Evolutionary conservation across 2,329 filamentous ascomycete species (phyloP).

Genomic region (Trichothecium sympodiale): DNA sequence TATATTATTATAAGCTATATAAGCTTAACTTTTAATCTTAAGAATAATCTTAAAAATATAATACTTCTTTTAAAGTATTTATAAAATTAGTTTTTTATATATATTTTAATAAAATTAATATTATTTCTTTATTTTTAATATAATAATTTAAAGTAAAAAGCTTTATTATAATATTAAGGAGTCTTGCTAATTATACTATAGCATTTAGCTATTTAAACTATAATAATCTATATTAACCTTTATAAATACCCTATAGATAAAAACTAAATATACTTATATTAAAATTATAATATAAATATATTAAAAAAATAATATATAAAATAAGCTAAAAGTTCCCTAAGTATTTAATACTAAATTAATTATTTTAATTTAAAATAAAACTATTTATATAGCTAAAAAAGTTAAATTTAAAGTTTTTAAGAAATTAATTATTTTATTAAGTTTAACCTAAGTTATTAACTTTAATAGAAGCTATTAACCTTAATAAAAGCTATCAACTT

Average conservation of each 20-base stretch:
- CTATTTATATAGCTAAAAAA: not conserved
- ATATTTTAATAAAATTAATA: not conserved
- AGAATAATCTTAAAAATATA: not conserved
- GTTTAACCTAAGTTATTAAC: not conserved
- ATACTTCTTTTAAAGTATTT: not conserved
- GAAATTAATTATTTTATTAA: constrained; percentile 1
- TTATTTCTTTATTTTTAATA: not conserved
- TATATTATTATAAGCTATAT: not conserved
- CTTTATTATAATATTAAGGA: not conserved
- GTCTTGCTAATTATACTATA: not conserved
- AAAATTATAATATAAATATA: constrained; percentile 1
- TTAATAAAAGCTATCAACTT: not conserved
- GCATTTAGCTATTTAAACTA: constrained; percentile 1
- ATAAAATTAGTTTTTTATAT: not conserved
- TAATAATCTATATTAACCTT: constrained; percentile 1
- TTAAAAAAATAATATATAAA: not conserved
- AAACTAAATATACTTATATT: not conserved
- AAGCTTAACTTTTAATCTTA: not conserved
- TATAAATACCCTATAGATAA: constrained; percentile 2
- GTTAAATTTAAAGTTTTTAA: constrained; percentile 1
- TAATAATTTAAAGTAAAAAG: not conserved
- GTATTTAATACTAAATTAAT: constrained; percentile 1
- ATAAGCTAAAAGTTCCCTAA: no score
- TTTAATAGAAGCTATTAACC: constrained; percentile 1
- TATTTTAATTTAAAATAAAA: constrained; percentile 1